Conservation (phyloP, 2,329 filamentous ascomycete genomes). For the Ilyonectria mors-panacis region DNA sequence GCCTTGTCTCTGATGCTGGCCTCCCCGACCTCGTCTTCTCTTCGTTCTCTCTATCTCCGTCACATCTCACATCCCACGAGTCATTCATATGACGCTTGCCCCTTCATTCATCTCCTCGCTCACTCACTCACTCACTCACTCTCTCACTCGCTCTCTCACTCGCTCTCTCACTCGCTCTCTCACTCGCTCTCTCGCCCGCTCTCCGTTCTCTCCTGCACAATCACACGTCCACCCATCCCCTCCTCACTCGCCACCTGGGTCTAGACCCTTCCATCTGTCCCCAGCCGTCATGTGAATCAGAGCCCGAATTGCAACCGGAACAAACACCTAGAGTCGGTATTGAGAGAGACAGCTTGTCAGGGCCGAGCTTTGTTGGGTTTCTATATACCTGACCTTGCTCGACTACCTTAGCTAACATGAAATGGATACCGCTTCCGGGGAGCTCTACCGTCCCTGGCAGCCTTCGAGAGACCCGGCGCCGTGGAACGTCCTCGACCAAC, state of each 20-base stretch:
- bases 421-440: conserved; percentile 34
- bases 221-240: not conserved
- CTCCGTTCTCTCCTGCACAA: not conserved
- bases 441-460: conserved; percentile 34
- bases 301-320: not conserved
- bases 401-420: conserved; percentile 38
- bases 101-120: conserved; percentile 5
- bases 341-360: conserved; percentile 40
- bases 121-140: not conserved
- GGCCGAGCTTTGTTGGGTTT: conserved; percentile 42
- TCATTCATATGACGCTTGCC: conserved; percentile 7
- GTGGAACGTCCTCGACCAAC: conserved; percentile 30
- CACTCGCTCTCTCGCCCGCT: conserved; percentile 1
- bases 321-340: conserved; percentile 4
- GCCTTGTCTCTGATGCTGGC: not conserved
- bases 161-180: conserved; percentile 1
- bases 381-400: conserved; percentile 43
- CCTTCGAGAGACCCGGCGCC: conserved; percentile 36
- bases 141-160: not conserved
- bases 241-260: not conserved
- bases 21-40: not conserved
- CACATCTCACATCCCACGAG: not conserved
- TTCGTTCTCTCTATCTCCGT: not conserved
- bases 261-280: conserved; percentile 2
- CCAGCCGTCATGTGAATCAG: conserved; percentile 1